Conservation (phyloP, 768 basidiomycete genomes). For the Pulveroboletus sp. region DNA sequence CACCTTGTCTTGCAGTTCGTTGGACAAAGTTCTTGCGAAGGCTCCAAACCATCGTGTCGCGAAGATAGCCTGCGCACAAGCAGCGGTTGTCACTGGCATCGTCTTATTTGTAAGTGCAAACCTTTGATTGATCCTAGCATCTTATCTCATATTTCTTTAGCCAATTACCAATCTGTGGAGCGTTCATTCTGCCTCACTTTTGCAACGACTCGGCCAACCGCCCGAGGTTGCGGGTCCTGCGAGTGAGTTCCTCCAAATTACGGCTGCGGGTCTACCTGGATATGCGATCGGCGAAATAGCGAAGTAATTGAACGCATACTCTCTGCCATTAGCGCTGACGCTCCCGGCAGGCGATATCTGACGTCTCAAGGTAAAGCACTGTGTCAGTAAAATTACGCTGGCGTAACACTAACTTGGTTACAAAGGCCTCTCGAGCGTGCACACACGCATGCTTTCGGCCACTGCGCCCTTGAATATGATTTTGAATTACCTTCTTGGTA, state of each 20-base stretch:
- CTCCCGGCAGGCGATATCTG: conserved; percentile 17
- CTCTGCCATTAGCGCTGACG: conserved; percentile 2
- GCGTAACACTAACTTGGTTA: not conserved
- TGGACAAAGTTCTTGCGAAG: conserved; percentile 17
- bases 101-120: conserved; percentile 16
- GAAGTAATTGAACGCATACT: conserved; percentile 23
- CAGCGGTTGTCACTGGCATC: conserved; percentile 23
- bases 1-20: conserved; percentile 9
- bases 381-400: not conserved
- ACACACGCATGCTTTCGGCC: conserved; percentile 20
- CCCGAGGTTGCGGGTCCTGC: conserved; percentile 40
- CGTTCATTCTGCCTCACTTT: conserved; percentile 31
- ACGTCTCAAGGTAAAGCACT: conserved; percentile 15
- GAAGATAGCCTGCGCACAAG: conserved; percentile 18
- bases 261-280: conserved; percentile 43
- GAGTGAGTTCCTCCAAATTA: conserved; percentile 37
- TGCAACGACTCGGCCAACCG: conserved; percentile 37
- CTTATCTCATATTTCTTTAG: conserved; percentile 1
- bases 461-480: conserved; percentile 22
- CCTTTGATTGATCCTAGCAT: not conserved
- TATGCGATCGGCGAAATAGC: conserved; percentile 43
- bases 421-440: conserved; percentile 22
- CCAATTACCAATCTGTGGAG: conserved; percentile 23
- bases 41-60: conserved; percentile 13
- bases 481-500: conserved; percentile 28